Conservation (phyloP, 108 stramenopile genomes). For the Cylindrotheca fusiformis region DNA sequence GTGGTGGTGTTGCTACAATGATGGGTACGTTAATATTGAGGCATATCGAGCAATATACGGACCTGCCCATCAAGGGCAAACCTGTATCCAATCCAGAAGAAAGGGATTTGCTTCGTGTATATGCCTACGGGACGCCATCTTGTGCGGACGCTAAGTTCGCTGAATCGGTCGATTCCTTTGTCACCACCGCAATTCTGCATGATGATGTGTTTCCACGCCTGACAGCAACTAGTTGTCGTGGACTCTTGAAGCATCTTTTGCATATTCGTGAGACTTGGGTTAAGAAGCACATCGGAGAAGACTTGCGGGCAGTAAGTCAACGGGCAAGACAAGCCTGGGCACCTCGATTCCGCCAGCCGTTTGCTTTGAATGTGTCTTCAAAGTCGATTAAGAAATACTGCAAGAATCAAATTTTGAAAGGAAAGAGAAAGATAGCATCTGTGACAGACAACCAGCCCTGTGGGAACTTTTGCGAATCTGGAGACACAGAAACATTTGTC, state of each 20-base stretch:
- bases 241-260: slow-evolving; percentile 82
- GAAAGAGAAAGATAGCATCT: slow-evolving; percentile 27
- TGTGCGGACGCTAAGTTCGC: slow-evolving; percentile 87
- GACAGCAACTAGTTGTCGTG: slow-evolving; percentile 86
- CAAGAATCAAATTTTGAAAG: slow-evolving; percentile 47
- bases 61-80: not conserved
- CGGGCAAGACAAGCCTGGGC: slow-evolving; percentile 80
- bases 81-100: slow-evolving; percentile 31
- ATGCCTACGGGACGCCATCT: slow-evolving; percentile 89
- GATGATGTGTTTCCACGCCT: slow-evolving; percentile 94
- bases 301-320: slow-evolving; percentile 67
- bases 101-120: slow-evolving; percentile 55
- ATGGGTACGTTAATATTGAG: slow-evolving; percentile 72
- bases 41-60: slow-evolving; percentile 41
- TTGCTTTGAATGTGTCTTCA: slow-evolving; percentile 42
- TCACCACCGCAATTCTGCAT: slow-evolving; percentile 85
- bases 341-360: slow-evolving; percentile 60
- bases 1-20: slow-evolving; percentile 87
- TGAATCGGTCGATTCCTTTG: slow-evolving; percentile 59
- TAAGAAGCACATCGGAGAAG: slow-evolving; percentile 71
- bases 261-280: slow-evolving; percentile 88
- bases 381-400: slow-evolving; percentile 61
- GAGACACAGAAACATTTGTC: slow-evolving; percentile 5
- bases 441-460: slow-evolving; percentile 10
- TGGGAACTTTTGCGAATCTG: not conserved